These are phyloP conservation scores for Garcileccinum viscosum DNA, from an alignment of 1,284 basidiomycete species.

Conservation along the genomic window DNA sequence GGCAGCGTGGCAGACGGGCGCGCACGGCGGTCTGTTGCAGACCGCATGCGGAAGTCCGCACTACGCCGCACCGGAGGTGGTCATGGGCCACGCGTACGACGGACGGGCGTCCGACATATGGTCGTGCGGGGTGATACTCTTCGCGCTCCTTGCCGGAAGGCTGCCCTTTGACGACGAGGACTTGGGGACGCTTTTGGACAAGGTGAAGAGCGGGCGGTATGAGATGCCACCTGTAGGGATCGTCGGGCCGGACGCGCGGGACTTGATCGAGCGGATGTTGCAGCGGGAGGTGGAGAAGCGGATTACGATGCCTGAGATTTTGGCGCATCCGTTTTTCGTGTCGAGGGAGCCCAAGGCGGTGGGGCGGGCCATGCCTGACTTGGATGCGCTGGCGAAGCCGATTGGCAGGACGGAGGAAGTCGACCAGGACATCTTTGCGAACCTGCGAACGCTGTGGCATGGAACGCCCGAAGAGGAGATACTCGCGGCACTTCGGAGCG, in stretches of 20 bases:
- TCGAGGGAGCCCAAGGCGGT: slow-evolving; percentile 61
- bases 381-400: slow-evolving; percentile 73
- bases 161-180: slow-evolving; percentile 95
- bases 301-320: slow-evolving; percentile 89
- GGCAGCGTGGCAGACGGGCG: slow-evolving; percentile 87
- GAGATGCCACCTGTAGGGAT: slow-evolving; percentile 73
- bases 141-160: slow-evolving; percentile 87
- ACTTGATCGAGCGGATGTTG: slow-evolving; percentile 89
- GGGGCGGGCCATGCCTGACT: slow-evolving; percentile 62
- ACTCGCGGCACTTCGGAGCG: slow-evolving; percentile 65
- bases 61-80: slow-evolving; percentile 97
- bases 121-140: slow-evolving; percentile 98
- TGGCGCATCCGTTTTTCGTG: slow-evolving; percentile 88
- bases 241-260: slow-evolving; percentile 78
- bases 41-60: slow-evolving; percentile 97
- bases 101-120: slow-evolving; percentile 94
- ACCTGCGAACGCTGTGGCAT: slow-evolving; percentile 91
- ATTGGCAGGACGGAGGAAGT: slow-evolving; percentile 69
- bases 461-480: slow-evolving; percentile 77
- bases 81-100: slow-evolving; percentile 85
- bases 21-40: slow-evolving; percentile 67
- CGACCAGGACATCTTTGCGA: slow-evolving; percentile 89
- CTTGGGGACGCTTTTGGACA: slow-evolving; percentile 78
- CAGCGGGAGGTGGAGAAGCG: slow-evolving; percentile 81
- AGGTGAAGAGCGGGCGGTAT: slow-evolving; percentile 85